Evolutionary conservation across 2,329 filamentous ascomycete species (phyloP), one percentile per base, ranked within the genome.

Genomic region (Botrytis elliptica): DNA sequence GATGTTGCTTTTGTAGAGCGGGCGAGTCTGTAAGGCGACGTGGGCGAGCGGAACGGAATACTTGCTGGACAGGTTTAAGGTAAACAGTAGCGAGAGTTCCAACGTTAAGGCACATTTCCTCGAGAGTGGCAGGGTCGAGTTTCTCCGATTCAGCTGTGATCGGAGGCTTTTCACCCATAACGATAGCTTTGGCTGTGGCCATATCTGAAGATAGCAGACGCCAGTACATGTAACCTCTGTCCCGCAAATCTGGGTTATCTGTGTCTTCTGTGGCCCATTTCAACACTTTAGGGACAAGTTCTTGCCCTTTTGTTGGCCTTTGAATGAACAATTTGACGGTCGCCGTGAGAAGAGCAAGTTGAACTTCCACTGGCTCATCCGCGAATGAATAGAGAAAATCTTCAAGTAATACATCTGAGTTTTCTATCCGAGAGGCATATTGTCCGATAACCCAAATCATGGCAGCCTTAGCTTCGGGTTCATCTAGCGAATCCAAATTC

Each of bases 381-480:
- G 93, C 89, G 84, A 98, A 99, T 0, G 93, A 93, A 81, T 95
- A 95, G 14, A 99, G 83, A 82, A 98, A 99, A 82, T 99, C 96
- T 79, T 99, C 95, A 14, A 99, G 88, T 3, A 99, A 87, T 0
- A 92, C 93, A 79, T 98, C 96, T 25, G 93, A 96, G 82, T 99
- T 98, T 82, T 99, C 96, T 78, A 99, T 99, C 63, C 96, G 92
- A 81, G 97, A 94, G 16, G 96, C 96, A 80, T 99, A 99, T 82
- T 99, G 94, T 3, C 96, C 96, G 81, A 99, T 99, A 52, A 99
- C 96, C 96, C 96, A 99, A 63, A 99, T 96, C 90, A 99, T 97
- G 74, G 96, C 96, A 2, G 96, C 95, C 82, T 99, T 99, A 64
- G 96, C 96, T 83, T 99, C 96, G 3, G 96, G 95, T 82, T 99